These are phyloP conservation scores for Citropsis articulata DNA, from an alignment of 345 rosid genomes.

Conservation along the genomic window DNA sequence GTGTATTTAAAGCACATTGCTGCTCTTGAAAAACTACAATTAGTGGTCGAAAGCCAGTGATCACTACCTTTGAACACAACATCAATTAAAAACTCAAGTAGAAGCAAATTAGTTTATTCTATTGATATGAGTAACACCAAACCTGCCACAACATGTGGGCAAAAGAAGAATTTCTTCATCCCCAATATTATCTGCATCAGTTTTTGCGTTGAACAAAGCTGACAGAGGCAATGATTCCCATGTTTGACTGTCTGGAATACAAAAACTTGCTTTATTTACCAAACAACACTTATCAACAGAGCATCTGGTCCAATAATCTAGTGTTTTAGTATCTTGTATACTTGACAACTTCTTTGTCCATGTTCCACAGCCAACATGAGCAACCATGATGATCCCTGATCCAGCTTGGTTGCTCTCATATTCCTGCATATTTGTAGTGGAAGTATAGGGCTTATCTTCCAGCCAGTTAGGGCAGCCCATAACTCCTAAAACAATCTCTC, in stretches of 20 bases:
- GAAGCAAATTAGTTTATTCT: background rate
- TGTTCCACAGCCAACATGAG: slow-evolving; percentile 81
- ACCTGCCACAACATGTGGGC: slow-evolving; percentile 83
- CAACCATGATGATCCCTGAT: slow-evolving; percentile 63
- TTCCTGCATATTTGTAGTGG: slow-evolving; percentile 16
- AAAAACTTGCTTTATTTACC: slow-evolving; percentile 57
- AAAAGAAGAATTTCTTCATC: slow-evolving; percentile 53
- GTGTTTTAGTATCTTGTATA: slow-evolving; percentile 18
- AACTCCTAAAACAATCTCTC: slow-evolving; percentile 68
- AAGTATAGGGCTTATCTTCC: slow-evolving; percentile 26
- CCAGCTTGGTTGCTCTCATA: slow-evolving; percentile 21
- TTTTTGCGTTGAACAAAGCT: slow-evolving; percentile 37
- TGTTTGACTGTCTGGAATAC: slow-evolving; percentile 72
- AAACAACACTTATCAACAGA: slow-evolving; percentile 52
- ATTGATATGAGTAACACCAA: slow-evolving; percentile 1
- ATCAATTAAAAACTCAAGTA: background rate
- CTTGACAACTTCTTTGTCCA: slow-evolving; percentile 51
- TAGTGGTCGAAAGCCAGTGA: background rate
- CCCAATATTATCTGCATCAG: slow-evolving; percentile 34
- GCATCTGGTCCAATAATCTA: slow-evolving; percentile 64
- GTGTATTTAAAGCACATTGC: background rate
- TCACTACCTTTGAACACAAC: background rate
- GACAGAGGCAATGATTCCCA: slow-evolving; percentile 80
- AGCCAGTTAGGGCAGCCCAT: slow-evolving; percentile 96
- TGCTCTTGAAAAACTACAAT: background rate